Percentiles rank a stretch among this genome's conserved stretches.
Conservation (phyloP, 169 alveolate genomes). For the Blepharisma undulans region DNA sequence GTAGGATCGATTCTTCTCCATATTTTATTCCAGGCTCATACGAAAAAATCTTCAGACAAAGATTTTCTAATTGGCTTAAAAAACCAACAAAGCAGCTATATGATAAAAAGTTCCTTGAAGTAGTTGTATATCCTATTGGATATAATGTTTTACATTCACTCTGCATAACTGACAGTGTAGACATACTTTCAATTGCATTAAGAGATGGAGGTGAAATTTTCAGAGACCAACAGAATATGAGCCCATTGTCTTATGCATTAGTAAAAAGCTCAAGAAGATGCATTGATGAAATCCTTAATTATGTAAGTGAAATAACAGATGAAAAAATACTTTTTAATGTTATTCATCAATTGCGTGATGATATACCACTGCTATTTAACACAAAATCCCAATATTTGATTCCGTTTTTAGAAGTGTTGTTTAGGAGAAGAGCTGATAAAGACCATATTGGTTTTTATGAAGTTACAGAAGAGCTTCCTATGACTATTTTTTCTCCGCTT, state of each 20-base stretch:
- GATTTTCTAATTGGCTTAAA: not conserved
- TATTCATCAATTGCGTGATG: not conserved
- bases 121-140: not conserved
- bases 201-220: not conserved
- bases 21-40: not conserved
- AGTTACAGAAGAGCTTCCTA: not conserved
- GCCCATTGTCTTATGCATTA: not conserved
- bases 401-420: not conserved
- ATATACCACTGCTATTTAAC: not conserved
- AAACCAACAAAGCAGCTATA: not conserved
- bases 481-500: not conserved
- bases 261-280: not conserved
- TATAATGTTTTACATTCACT: not conserved
- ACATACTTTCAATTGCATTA: not conserved
- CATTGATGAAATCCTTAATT: not conserved
- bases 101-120: not conserved
- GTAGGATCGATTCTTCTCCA: not conserved
- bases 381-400: not conserved
- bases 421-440: not conserved
- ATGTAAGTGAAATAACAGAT: not conserved
- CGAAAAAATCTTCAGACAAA: not conserved
- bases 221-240: not conserved
- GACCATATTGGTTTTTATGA: not conserved
- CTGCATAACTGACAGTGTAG: not conserved
- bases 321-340: not conserved